Conservation (phyloP, 805 yeast species). For the Yamadazyma scolyti region DNA sequence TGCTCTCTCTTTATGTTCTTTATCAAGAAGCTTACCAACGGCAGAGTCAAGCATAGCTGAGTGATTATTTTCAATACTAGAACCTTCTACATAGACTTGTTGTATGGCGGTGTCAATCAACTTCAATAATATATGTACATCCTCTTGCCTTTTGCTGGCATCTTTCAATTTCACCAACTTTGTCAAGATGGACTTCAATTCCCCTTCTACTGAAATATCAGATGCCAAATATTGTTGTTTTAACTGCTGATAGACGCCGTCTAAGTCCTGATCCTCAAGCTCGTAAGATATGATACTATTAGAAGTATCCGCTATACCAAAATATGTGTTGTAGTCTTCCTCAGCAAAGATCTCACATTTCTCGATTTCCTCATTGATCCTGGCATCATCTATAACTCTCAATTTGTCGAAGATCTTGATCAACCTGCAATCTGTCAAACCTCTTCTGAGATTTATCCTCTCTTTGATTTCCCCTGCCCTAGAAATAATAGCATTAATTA, state of each 20-base stretch:
- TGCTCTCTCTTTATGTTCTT: conserved; percentile 29
- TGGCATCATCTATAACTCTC: conserved; percentile 22
- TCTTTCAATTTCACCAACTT: conserved; percentile 20
- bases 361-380: conserved; percentile 34
- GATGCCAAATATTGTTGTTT: conserved; percentile 8
- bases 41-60: conserved; percentile 23
- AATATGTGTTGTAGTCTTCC: conserved; percentile 28
- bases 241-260: conserved; percentile 8
- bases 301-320: conserved; percentile 8
- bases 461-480: conserved; percentile 23
- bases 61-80: conserved; percentile 11
- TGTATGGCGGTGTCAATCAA: conserved; percentile 29
- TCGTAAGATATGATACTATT: conserved; percentile 6
- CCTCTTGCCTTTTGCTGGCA: conserved; percentile 18
- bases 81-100: conserved; percentile 19
- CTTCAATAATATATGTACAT: conserved; percentile 21
- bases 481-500: conserved; percentile 30
- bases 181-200: conserved; percentile 21
- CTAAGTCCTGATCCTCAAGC: conserved; percentile 10
- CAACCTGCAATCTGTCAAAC: conserved; percentile 33
- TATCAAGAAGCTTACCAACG: conserved; percentile 32
- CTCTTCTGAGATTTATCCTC: conserved; percentile 30
- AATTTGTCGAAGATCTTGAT: conserved; percentile 33
- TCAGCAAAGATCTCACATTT: conserved; percentile 36
- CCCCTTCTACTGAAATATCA: conserved; percentile 6